These are phyloP conservation scores for Trametes punicea DNA, from an alignment of 768 basidiomycete genomes.

Conservation along the genomic window DNA sequence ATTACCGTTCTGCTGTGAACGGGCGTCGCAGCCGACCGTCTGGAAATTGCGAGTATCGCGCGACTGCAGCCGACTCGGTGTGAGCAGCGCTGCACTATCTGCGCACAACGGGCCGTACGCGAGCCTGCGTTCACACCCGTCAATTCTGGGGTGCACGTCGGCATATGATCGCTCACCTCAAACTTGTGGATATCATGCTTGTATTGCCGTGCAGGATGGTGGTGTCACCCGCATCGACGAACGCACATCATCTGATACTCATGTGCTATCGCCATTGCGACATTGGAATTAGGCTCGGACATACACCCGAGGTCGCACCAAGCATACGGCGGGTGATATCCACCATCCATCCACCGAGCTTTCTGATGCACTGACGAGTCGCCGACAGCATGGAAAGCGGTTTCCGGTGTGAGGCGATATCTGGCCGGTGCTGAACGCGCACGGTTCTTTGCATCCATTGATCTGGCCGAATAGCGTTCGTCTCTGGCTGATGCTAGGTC, in stretches of 20 bases:
- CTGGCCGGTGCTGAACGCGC: neutral
- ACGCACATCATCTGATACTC: constrained; percentile 16
- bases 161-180: constrained; percentile 6
- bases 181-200: neutral
- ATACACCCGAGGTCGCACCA: neutral
- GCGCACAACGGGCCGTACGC: neutral
- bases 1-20: neutral
- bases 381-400: constrained; percentile 1
- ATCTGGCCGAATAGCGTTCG: constrained; percentile 15
- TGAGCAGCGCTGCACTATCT: constrained; percentile 4
- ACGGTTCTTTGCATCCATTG: constrained; percentile 8
- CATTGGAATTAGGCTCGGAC: neutral
- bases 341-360: constrained; percentile 7
- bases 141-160: constrained; percentile 13
- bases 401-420: neutral
- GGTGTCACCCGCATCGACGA: neutral
- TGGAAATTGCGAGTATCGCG: constrained; percentile 10
- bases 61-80: neutral
- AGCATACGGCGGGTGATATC: constrained; percentile 4
- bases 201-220: neutral
- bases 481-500: constrained; percentile 5
- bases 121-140: constrained; percentile 15
- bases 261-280: constrained; percentile 4
- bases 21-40: neutral
- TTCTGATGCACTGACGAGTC: constrained; percentile 10